These are phyloP conservation scores for Entomortierella beljakovae DNA, from an alignment of 192 early-diverging fungal genomes.

Conservation along the genomic window DNA sequence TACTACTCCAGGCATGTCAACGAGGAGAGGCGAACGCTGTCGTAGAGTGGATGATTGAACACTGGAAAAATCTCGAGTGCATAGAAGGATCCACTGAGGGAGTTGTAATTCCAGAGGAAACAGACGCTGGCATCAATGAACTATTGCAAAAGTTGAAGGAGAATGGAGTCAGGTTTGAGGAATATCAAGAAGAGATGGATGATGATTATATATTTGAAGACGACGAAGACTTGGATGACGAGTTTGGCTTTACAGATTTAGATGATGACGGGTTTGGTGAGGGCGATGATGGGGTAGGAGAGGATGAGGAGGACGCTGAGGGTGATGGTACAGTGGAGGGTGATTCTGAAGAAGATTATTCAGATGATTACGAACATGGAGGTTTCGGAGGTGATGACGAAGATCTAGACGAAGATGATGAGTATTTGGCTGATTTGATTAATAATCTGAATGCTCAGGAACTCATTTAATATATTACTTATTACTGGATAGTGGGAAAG, in stretches of 20 bases:
- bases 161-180: background rate
- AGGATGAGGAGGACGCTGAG: background rate
- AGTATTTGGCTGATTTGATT: background rate
- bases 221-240: constrained; percentile 6
- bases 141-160: background rate
- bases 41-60: constrained; percentile 21
- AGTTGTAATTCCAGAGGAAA: background rate
- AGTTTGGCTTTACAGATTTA: background rate
- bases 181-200: background rate
- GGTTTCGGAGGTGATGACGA: background rate
- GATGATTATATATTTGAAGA: background rate
- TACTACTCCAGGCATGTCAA: background rate
- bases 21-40: background rate
- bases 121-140: background rate
- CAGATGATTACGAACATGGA: background rate
- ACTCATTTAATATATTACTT: no score
- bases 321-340: no score
- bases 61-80: constrained; percentile 20
- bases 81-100: constrained; percentile 9
- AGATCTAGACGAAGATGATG: background rate
- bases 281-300: background rate
- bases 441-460: no score
- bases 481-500: no score
- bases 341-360: constrained; percentile 1
- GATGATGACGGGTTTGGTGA: background rate